Conservation (phyloP, 2,329 filamentous ascomycete species). For the Pleomassaria siparia region DNA sequence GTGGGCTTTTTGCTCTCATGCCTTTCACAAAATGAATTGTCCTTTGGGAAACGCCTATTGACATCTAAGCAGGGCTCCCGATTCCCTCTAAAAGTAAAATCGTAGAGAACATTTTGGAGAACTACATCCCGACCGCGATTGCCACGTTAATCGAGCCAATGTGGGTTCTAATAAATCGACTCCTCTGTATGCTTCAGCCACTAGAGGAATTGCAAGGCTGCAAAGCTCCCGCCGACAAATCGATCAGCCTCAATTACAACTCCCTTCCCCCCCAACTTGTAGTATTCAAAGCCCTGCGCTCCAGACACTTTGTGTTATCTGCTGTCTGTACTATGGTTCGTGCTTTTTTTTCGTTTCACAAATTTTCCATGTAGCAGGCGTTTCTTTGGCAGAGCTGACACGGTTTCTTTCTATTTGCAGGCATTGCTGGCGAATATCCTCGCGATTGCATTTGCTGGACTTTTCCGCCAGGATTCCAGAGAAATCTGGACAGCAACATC, state of each 20-base stretch:
- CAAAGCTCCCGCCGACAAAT: constrained; percentile 30
- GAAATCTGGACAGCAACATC: constrained; percentile 9
- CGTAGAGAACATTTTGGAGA: constrained; percentile 46
- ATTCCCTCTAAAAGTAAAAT: constrained; percentile 40
- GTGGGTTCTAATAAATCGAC: constrained; percentile 58
- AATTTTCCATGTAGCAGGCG: no score
- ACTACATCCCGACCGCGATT: constrained; percentile 57
- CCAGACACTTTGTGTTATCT: constrained; percentile 50
- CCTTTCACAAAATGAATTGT: neutral
- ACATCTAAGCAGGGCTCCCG: constrained; percentile 34
- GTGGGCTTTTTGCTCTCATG: no score
- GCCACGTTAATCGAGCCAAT: constrained; percentile 60
- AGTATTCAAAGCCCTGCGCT: constrained; percentile 48
- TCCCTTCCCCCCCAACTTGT: constrained; percentile 59
- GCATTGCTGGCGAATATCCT: constrained; percentile 59
- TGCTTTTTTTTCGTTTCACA: no score
- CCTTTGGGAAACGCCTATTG: neutral
- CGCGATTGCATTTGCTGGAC: constrained; percentile 53
- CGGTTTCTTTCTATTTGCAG: no score
- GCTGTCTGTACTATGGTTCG: constrained; percentile 51
- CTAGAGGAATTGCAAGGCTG: constrained; percentile 53
- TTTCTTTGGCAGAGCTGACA: no score
- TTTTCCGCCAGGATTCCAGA: constrained; percentile 49
- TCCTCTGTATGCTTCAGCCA: constrained; percentile 58
- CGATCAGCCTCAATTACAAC: constrained; percentile 53